phyloP scores from a whole-genome alignment of 2,329 filamentous ascomycete species.

The Aaosphaeria pasadenensis region DNA sequence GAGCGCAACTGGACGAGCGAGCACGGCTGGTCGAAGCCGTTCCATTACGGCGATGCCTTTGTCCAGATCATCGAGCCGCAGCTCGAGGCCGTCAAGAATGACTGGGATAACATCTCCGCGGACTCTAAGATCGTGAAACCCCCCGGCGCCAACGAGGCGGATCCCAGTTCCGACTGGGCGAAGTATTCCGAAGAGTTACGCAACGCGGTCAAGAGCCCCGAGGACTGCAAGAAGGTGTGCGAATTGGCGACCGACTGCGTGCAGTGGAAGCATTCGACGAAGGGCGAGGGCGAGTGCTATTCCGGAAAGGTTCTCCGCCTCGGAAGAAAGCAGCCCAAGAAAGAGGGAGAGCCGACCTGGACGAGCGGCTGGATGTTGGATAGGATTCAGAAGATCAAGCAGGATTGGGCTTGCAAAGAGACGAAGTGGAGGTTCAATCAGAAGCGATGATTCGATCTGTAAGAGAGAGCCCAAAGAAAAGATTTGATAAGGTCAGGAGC shows the following conservation, averaged over 20 bases:
- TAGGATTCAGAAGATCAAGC: slow-evolving; percentile 15
- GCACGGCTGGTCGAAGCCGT: slow-evolving; percentile 31
- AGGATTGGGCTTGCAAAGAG: slow-evolving; percentile 23
- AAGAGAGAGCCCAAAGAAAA: no score
- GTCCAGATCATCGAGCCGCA: slow-evolving; percentile 27
- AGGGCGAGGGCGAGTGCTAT: slow-evolving; percentile 29
- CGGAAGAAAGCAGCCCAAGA: slow-evolving; percentile 13
- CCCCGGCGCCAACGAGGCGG: background rate
- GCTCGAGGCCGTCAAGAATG: slow-evolving; percentile 18
- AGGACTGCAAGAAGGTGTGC: slow-evolving; percentile 28
- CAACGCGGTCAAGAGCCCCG: slow-evolving; percentile 19
- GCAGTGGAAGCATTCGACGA: slow-evolving; percentile 31
- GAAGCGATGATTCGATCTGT: background rate
- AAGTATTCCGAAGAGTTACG: slow-evolving; percentile 9
- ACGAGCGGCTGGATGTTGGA: slow-evolving; percentile 37
- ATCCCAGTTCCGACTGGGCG: background rate
- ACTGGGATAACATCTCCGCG: slow-evolving; percentile 37
- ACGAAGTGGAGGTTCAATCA: slow-evolving; percentile 30
- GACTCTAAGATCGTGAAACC: slow-evolving; percentile 15
- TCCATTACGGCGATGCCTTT: slow-evolving; percentile 33
- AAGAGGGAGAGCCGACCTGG: slow-evolving; percentile 18
- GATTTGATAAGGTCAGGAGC: no score
- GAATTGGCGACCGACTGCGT: slow-evolving; percentile 27
- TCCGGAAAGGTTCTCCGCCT: slow-evolving; percentile 29
- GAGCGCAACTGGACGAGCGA: slow-evolving; percentile 31